Conservation (phyloP, 768 basidiomycete species). For the Hortiboletus campestris region DNA sequence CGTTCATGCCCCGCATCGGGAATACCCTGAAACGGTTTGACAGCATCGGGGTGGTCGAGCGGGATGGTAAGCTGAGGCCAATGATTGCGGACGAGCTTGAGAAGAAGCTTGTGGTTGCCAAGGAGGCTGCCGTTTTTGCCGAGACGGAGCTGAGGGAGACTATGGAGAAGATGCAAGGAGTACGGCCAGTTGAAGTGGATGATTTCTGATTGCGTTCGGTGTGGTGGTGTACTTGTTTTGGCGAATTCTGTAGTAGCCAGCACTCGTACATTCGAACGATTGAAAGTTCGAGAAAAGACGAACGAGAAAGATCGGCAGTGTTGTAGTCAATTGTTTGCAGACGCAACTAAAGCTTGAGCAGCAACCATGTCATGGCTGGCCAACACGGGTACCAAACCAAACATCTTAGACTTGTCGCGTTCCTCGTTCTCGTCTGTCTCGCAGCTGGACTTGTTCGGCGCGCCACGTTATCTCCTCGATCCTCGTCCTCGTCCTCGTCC, state of each 20-base stretch:
- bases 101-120: constrained; percentile 66
- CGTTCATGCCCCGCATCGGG: constrained; percentile 67
- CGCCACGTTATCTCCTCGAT: background rate
- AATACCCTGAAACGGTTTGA: constrained; percentile 70
- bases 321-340: too few relatives aligned
- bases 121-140: constrained; percentile 67
- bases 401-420: constrained; percentile 14
- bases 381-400: constrained; percentile 13
- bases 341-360: background rate
- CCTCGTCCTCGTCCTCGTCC: background rate
- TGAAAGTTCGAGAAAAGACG: background rate
- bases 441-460: constrained; percentile 19
- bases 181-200: constrained; percentile 47
- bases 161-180: constrained; percentile 64
- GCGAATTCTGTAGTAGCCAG: background rate
- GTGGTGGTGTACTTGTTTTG: background rate
- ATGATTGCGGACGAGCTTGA: constrained; percentile 77
- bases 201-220: constrained; percentile 23
- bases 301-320: background rate
- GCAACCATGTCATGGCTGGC: constrained; percentile 23
- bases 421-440: constrained; percentile 25
- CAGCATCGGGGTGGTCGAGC: constrained; percentile 54
- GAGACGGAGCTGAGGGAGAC: constrained; percentile 73
- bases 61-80: constrained; percentile 38
- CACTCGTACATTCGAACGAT: background rate